A percentile compares a stretch with the other conserved stretches of the same genome.
Evolutionary conservation across 2,329 filamentous ascomycete species (phyloP).

Genomic region (Xylaria sp.): DNA sequence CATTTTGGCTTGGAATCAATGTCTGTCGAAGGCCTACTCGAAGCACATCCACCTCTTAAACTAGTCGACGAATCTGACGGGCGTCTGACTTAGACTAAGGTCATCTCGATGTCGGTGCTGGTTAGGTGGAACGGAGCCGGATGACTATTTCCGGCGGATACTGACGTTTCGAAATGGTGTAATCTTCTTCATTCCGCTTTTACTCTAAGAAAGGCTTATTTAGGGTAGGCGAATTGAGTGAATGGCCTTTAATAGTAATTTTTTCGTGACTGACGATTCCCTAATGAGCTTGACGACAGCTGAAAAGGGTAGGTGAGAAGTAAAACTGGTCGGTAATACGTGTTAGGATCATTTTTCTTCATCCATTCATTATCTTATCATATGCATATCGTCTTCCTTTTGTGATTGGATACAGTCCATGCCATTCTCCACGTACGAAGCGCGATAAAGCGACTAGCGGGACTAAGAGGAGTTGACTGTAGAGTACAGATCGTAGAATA

Average conservation of each 20-base stretch:
- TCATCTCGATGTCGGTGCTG: neutral
- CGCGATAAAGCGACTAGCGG: constrained; percentile 10
- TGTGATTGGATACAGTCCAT: constrained; percentile 3
- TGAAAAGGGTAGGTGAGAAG: neutral
- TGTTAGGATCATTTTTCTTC: neutral
- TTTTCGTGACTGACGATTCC: too few relatives aligned
- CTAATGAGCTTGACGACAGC: neutral
- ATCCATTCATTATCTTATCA: constrained; percentile 8
- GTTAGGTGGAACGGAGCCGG: neutral
- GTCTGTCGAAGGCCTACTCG: neutral
- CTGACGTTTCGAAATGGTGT: neutral
- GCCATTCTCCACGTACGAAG: constrained; percentile 6
- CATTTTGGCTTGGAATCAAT: neutral
- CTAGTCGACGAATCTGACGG: neutral
- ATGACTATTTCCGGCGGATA: neutral
- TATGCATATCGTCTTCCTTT: constrained; percentile 4
- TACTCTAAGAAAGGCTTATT: neutral
- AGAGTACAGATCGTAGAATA: neutral
- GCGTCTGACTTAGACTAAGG: neutral
- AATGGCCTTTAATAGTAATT: neutral
- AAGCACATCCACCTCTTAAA: neutral
- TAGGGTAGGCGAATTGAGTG: neutral
- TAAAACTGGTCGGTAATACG: neutral
- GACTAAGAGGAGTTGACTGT: neutral
- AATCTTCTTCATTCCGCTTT: neutral